Conservation (phyloP, 441 rosid genomes). For the Metrosideros polymorpha region DNA sequence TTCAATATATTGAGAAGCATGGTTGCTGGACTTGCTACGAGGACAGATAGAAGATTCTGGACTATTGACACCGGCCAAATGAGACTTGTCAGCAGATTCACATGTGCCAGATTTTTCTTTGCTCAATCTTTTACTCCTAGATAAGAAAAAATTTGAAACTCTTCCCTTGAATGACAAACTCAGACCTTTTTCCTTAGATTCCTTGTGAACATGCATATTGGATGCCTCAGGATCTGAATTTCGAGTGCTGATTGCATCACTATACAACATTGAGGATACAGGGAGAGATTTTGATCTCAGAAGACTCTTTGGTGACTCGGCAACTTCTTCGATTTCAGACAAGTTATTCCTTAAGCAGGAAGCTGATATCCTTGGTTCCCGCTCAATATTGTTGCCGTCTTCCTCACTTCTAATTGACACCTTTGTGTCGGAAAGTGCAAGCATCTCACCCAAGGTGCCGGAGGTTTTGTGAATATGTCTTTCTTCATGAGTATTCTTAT, state of each 20-base stretch:
- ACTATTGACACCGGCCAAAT: constrained; percentile 21
- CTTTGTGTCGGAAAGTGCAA: constrained; percentile 69
- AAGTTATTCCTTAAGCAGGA: constrained; percentile 31
- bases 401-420: constrained; percentile 27
- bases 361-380: constrained; percentile 43
- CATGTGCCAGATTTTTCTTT: constrained; percentile 39
- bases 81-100: constrained; percentile 29
- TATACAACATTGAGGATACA: constrained; percentile 30
- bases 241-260: constrained; percentile 29
- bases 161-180: constrained; percentile 64
- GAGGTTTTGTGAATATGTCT: constrained; percentile 55
- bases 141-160: constrained; percentile 78
- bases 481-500: constrained; percentile 42
- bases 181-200: constrained; percentile 37
- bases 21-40: constrained; percentile 6
- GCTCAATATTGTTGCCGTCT: constrained; percentile 19
- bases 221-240: constrained; percentile 29
- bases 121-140: constrained; percentile 49
- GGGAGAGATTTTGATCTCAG: constrained; percentile 76
- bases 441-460: constrained; percentile 98
- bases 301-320: constrained; percentile 45
- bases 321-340: constrained; percentile 28
- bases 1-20: constrained; percentile 25
- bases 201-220: constrained; percentile 32
- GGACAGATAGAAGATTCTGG: constrained; percentile 17